Base-by-base conservation (phyloP, 2,329 filamentous ascomycete species). In the Waltergamsia citrina region DNA sequence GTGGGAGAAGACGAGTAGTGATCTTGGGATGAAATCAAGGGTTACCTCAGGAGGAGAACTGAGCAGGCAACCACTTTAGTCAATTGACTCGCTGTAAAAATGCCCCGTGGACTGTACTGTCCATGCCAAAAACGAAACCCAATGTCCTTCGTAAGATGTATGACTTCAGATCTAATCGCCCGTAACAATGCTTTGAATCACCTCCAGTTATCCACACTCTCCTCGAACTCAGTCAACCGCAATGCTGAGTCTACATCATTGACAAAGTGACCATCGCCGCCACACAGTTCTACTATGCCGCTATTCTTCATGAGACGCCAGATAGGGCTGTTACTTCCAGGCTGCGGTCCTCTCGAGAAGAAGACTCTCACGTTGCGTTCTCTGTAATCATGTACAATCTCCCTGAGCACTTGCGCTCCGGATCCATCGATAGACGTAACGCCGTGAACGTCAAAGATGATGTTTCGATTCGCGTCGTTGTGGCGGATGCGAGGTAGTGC, bases 391-490 rank as follows among this genome's bases (percentile, higher is more conserved):
- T 77, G 66, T 12, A 98, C 85, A 44, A 96, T 96, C 58, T 96
- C 92, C 30, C 76, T 73, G 3, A 98, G 66, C 1, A 96, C 90
- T 59, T 96, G 92, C 0, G 85, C 83, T 2, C 90, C 92, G 0
- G 87, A 94, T 6, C 87, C 92, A 52, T 98, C 92, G 47, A 98
- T 78, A 19, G 82, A 83, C 0, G 88, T 94, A 4, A 98, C 92
- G n/a, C 92, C 92, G 46, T 96, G 90, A 7, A 96, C 87, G 53
- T 98, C 92, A 49, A 98, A 96, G 41, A 98, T 87, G 55, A 98
- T 70, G 51, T 94, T 95, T 45, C 78, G 75, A 53, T 95, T 95
- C 48, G 85, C 79, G 40, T 90, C 81, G n/a, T 78, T 72, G 18
- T 71, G 66, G 5, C 88, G 73, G 11, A 94, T 68, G 3, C 84